Base-by-base conservation (phyloP, 2,329 filamentous ascomycete species). In the Calonectria montana region DNA sequence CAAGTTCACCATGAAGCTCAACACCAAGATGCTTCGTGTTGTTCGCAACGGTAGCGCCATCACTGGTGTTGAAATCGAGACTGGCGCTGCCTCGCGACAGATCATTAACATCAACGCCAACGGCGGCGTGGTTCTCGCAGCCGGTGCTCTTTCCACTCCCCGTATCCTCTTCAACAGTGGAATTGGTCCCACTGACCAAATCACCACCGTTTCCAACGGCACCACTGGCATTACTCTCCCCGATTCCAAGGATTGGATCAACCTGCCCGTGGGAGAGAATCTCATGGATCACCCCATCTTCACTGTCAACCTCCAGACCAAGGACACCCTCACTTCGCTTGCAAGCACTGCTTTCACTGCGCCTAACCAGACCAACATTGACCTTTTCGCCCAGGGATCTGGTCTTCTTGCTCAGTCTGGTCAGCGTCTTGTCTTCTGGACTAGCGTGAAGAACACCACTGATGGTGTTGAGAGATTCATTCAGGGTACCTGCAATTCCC, bases 51-150 rank as follows among this genome's bases (percentile, higher is more conserved):
- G 90, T 2, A 88, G 90, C 50, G 87, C 88, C 69, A 86, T 92
- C 70, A 93, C 91, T 1, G 92, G 92, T 71, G 87, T 94, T n/a
- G 90, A 94, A 78, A 87, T 94, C n/a, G 88, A 91, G 78, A 89
- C 87, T 15, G 93, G 93, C 12, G 89, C 91, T 64, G 67, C 71
- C 21, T 75, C 76, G 1, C 75, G 76, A 3, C 76, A 78, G 39
- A 76, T 77, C 65, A 78, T 78, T 73, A 78, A 78, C 29, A 64
- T 78, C 29, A 78, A 76, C 65, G 15, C 71, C n/a, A 73, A 74
- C 2, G 76, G 76, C 16, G 75, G 70, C 1, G 92, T 94, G 53
- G 89, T 94, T 75, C 84, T 94, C 37, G 89, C 93, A 21, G 90
- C 91, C 1, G 93, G 93, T 59, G 85, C 92, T 1, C 93, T 94